Base-by-base conservation (phyloP, 768 basidiomycete genomes). In the Clathrus columnatus region DNA sequence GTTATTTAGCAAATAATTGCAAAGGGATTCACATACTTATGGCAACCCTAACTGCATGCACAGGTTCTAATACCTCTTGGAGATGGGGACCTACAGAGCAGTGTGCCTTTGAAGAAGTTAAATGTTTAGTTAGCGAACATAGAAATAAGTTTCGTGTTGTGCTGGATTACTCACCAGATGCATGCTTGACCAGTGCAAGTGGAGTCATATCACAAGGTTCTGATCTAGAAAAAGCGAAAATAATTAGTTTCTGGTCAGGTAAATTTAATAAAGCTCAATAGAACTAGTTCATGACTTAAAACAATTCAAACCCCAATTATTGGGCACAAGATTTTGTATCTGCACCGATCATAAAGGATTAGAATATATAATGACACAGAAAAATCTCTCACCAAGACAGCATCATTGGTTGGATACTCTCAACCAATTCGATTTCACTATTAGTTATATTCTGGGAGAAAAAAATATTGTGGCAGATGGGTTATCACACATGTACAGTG, bases 341-440 rank as follows among this genome's bases (percentile, higher is more conserved):
- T 26, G 64, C 2, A 72, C 68, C 0, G 71, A 74, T 51, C 69
- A 71, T 29, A 61, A 64, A 29, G 21, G 68, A 0, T 54, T 76
- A 1, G 59, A 62, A 0, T 60, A 69, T 26, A 44, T 76, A 0
- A 43, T 70, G 21, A 60, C 53, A 0, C 73, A 75, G 51, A 61
- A 59, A 17, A 60, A 72, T 5, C 30, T 75, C 11, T 70, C 70
- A 0, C 63, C 63, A 0, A 56, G 70, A 1, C 74, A 75, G 29
- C 68, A 65, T 0, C 59, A 69, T 0, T 76, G 75, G 75, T 18
- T 70, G 2, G 70, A 73, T n/a, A 65, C 65, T 5, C 26, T 72
- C 0, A 56, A 55, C 7, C 60, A 70, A 20, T 72, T 67, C 26
- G 61, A 70, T 30, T 72, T 69, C n/a, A 43, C 52, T 1, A 61